These are phyloP conservation scores for Thraustochytrium striatum DNA, from an alignment of 352 stramenopile genomes.

Conservation along the genomic window DNA sequence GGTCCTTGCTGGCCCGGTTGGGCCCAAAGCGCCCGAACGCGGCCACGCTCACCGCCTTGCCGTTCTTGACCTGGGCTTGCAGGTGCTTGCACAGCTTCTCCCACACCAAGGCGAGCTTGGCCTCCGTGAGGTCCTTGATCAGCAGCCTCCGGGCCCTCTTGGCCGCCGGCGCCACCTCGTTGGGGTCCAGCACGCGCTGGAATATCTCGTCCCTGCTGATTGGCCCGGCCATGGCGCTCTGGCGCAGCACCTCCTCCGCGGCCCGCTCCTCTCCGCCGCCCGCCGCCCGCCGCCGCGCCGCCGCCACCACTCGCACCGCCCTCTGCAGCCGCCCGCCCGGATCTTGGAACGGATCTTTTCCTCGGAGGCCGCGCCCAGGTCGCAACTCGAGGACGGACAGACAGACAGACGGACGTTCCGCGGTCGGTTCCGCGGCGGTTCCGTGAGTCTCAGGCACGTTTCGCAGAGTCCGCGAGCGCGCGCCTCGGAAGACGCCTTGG, in stretches of 20 bases:
- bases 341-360: too few species aligned
- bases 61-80: not conserved
- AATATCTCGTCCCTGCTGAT: slow-evolving; percentile 10
- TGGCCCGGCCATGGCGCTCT: not conserved
- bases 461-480: too few species aligned
- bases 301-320: not conserved
- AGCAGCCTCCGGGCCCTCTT: not conserved
- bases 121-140: not conserved
- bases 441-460: not conserved
- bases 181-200: not conserved
- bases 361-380: too few species aligned
- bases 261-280: not conserved
- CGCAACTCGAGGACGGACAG: too few species aligned
- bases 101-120: slow-evolving; percentile 37
- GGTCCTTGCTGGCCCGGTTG: slow-evolving; percentile 12
- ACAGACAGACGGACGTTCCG: too few species aligned
- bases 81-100: not conserved
- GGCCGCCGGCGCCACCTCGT: not conserved
- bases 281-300: not conserved
- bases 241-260: not conserved
- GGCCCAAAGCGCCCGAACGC: slow-evolving; percentile 3
- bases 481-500: too few species aligned
- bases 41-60: not conserved
- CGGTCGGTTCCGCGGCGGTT: not conserved
- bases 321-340: too few species aligned